phyloP scores from a whole-genome alignment of 2,329 filamentous ascomycete species.

The Fusarium sulawesiense region DNA sequence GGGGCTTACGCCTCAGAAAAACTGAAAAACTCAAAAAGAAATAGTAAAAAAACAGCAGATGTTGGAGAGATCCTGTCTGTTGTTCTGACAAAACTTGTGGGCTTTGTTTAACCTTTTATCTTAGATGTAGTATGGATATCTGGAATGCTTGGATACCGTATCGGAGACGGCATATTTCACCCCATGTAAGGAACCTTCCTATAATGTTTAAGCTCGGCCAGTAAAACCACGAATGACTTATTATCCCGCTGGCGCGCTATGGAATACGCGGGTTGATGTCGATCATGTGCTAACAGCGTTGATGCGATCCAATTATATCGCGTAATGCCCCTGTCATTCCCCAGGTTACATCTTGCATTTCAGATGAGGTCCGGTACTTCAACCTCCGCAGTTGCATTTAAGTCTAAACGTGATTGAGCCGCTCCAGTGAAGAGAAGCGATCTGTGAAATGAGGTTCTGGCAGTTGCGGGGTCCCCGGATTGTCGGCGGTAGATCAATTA shows the following conservation, averaged over 20 bases:
- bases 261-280: not conserved
- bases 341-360: not conserved
- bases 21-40: no score
- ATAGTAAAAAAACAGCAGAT: not conserved
- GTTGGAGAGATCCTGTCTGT: not conserved
- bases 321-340: not conserved
- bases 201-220: constrained; percentile 1
- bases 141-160: not conserved
- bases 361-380: not conserved
- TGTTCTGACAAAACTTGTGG: not conserved
- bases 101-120: not conserved
- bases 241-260: not conserved
- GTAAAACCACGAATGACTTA: not conserved
- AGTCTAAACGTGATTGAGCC: no score
- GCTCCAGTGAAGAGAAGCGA: no score
- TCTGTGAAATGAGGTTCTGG: no score
- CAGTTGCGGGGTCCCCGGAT: no score
- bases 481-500: no score
- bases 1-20: no score
- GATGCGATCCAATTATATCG: constrained; percentile 30
- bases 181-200: not conserved
- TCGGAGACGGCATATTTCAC: not conserved
- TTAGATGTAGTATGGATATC: no score
- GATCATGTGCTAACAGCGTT: not conserved
- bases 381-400: not conserved